Evolutionary conservation across 352 stramenopile genomes (phyloP), one percentile per base, ranked within the genome.

Genomic region (Peronosclerospora sorghi): DNA sequence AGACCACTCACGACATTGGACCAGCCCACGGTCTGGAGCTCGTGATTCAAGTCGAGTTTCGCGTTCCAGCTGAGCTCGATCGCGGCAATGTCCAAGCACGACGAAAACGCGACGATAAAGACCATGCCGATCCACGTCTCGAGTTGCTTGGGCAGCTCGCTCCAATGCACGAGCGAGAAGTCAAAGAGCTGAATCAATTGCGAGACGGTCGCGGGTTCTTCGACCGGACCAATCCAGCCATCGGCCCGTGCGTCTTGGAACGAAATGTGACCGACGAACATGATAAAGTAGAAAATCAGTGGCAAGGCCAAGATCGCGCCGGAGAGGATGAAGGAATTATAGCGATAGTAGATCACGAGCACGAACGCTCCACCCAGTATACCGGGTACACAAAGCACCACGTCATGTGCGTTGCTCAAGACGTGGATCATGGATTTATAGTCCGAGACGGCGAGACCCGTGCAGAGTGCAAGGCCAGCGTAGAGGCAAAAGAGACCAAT

Each of bases 31-130:
- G 81, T 95, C 32, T 71, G 55, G 8, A 96, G 60, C 56, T 98
- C 94, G 50, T 95, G 69, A 65, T 98, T 96, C 66, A 97, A 97
- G 52, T 97, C 70, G 2, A 98, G 73, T 17, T 89, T 84, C 20
- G 72, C 63, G 32, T 89, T 91, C 68, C 97, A 83, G 63, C 98
- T 94, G 60, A 98, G 95, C 55, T 98, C 93, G 45, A 98, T 98
- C 3, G 95, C 94, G 1, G 94, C 94, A 12, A 98, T 85, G 62
- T 99, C 95, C 5, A 99, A 65, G 34, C 81, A 98, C 15, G 87
- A 98, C 12, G 85, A 97, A 51, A 98, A 97, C 0, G 94, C 89
- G 4, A 99, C 95, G 4, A 99, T 95, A 55, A 97, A 95, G 42
- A 96, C 95, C 95, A 99, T 98, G 5, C 86, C 48, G 13, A 98